Evolutionary conservation across 1,284 basidiomycete species (phyloP).

Genomic region (Phellinidium pouzarii): DNA sequence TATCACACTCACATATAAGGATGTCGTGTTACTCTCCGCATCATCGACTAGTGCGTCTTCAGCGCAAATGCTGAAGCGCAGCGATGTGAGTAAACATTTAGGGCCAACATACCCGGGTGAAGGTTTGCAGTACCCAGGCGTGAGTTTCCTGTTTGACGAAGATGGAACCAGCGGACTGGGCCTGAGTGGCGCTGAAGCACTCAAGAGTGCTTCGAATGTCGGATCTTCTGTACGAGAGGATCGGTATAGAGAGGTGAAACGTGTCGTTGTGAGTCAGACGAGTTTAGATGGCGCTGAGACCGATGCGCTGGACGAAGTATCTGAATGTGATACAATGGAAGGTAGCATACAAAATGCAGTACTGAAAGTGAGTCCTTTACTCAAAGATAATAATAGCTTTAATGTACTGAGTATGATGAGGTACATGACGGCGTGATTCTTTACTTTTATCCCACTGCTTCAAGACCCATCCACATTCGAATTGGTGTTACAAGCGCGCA

Average conservation of each 20-base stretch:
- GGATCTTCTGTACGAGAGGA: slow-evolving; percentile 41
- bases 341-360: slow-evolving; percentile 64
- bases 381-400: slow-evolving; percentile 1
- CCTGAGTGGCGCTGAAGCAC: slow-evolving; percentile 9
- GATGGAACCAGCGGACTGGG: slow-evolving; percentile 46
- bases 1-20: slow-evolving; percentile 65
- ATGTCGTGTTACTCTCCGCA: slow-evolving; percentile 51
- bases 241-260: slow-evolving; percentile 65
- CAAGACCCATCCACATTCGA: slow-evolving; percentile 50
- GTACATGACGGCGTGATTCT: slow-evolving; percentile 68
- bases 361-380: slow-evolving; percentile 45
- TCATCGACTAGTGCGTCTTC: neutral
- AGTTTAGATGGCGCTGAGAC: slow-evolving; percentile 45
- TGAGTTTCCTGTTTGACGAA: slow-evolving; percentile 75
- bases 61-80: slow-evolving; percentile 55
- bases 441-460: slow-evolving; percentile 52
- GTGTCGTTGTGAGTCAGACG: slow-evolving; percentile 64
- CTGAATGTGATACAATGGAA: slow-evolving; percentile 56
- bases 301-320: slow-evolving; percentile 64
- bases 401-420: slow-evolving; percentile 31
- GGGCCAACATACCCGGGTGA: slow-evolving; percentile 83
- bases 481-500: slow-evolving; percentile 80
- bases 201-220: slow-evolving; percentile 31
- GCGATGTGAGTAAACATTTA: slow-evolving; percentile 66
- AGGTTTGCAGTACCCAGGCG: slow-evolving; percentile 72